Evolutionary conservation across 345 rosid genomes (phyloP), one percentile per base, ranked within the genome.

Genomic region (Arabis alpina): DNA sequence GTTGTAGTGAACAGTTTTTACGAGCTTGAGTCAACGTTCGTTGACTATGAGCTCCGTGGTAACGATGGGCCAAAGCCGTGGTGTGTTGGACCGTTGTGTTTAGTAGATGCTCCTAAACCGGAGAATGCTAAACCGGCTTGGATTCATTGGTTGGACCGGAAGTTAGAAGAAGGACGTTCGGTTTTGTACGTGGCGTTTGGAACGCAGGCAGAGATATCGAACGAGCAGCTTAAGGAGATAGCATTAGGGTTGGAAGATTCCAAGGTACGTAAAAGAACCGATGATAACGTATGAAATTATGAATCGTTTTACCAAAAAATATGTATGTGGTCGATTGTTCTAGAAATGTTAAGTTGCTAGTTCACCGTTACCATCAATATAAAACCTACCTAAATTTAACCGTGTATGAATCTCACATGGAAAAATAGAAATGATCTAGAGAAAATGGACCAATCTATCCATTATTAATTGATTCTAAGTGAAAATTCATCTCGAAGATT

Each of bases 181-280:
- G 91, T 88, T 47, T 61, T 91, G 15, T 88, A 88, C 51, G 88
- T 83, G 1, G 96, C 93, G 3, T 88, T 88, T 57, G 97, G 96
- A 51, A 74, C 97, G 6, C 96, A 91, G 19, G 81, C 85, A 0
- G 90, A 84, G 63, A 67, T 87, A 16, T 76, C 88, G 4, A 10
- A 52, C 0, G 78, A 76, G 6, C 91, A 88, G 58, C 69, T 88
- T 39, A 75, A 67, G n/a, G 87, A 91, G 55, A 82, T 86, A 43
- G 78, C 83, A 4, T 34, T 2, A 3, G 97, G 90, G 16, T 65
- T 88, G 54, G 86, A 80, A 60, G 76, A 82, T 19, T 87, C 93
- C 0, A 69, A 72, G 60, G 85, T 73, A 58, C 39, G 34, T 53
- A 25, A n/a, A 50, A 10, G 7, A 11, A 63, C 14, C 9, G 3